Evolutionary conservation across 2,329 filamentous ascomycete species (phyloP), one percentile per base, ranked within the genome.

Genomic region (Gnomoniopsis sp.): DNA sequence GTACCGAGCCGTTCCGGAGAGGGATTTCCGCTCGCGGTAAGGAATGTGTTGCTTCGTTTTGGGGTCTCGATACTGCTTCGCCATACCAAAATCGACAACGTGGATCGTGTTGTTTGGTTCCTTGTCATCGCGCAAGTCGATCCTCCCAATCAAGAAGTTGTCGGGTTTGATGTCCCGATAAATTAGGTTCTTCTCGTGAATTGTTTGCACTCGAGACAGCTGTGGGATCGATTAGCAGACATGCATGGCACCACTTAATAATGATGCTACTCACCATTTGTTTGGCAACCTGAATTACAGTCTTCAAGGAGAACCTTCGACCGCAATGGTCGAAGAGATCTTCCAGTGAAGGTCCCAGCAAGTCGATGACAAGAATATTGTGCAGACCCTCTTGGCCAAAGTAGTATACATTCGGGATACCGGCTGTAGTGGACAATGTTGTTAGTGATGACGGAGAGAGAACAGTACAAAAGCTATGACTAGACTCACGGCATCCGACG

Each of bases 11-110:
- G 95, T 99, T 63, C 95, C 95, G 3, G 93, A 98, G 61, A 99
- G 80, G 6, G 93, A 96, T 78, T 99, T 99, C 69, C 95, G 87
- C 79, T 98, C 95, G 69, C 95, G 86, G 75, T 98, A 98, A 14
- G 95, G 93, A 66, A 98, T 98, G 77, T 99, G 95, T 75, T 98
- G 95, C 78, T 98, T 98, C 41, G 95, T 96, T 82, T 98, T 98
- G 58, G 95, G 95, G 69, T 99, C 95, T 67, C 95, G 89, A 76
- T 98, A 99, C 75, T 98, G 95, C 80, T 99, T 99, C 64, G 95
- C 95, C 95, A 99, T 98, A 69, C 95, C 95, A 70, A 99, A 99
- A 75, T 99, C 95, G 69, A 99, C 93, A 41, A 98, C 95, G 71
- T 99, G 93, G 66, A 99, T 97, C 58, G 98, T 92, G 73, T 97